Base-by-base conservation (phyloP, 805 yeast genomes). In the Saccharomycopsis fodiens region DNA sequence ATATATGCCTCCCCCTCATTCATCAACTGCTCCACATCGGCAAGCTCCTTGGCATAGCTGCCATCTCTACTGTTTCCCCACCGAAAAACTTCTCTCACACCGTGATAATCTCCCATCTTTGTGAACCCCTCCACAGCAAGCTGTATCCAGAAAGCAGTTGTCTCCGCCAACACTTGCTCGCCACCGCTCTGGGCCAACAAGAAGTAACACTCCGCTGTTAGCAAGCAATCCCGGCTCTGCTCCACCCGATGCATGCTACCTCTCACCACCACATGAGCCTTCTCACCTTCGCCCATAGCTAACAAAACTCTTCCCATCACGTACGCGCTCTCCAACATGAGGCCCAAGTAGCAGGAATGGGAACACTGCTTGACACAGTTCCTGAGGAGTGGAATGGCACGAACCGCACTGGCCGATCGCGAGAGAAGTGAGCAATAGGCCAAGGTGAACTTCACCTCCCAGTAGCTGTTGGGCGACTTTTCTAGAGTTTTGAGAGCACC, bases 281-380 rank as follows among this genome's bases (percentile, higher is more conserved):
- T 81, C 2, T 67, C 59, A 25, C 53, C 54, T 41, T 69, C 65
- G 0, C 67, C 71, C 42, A 72, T 54, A 8, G 61, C 59, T 35
- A 69, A 59, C 16, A 81, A 55, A 2, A 76, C 59, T 13, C 70
- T 64, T 21, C 73, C 63, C 22, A 83, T 58, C 2, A 69, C 57
- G 4, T 76, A 46, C 2, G 73, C 55, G 0, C 78, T 75, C 48
- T 76, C 78, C 1, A 72, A 65, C 1, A 69, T 58, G 6, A 73
- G 57, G 0, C 72, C 57, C 2, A 66, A 58, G 44, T 74, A 66
- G 1, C 81, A 76, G 6, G 73, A 65, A 3, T 59, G 55, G 17
- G 68, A 67, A 0, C 83, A 73, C 10, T 67, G 55, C 39, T 72
- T 69, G 1, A 82, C 59, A 42, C 77, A 68, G 50, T 74, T 75